These are phyloP conservation scores for Phialophora macrospora DNA, from an alignment of 2,329 filamentous ascomycete species.

Conservation along the genomic window DNA sequence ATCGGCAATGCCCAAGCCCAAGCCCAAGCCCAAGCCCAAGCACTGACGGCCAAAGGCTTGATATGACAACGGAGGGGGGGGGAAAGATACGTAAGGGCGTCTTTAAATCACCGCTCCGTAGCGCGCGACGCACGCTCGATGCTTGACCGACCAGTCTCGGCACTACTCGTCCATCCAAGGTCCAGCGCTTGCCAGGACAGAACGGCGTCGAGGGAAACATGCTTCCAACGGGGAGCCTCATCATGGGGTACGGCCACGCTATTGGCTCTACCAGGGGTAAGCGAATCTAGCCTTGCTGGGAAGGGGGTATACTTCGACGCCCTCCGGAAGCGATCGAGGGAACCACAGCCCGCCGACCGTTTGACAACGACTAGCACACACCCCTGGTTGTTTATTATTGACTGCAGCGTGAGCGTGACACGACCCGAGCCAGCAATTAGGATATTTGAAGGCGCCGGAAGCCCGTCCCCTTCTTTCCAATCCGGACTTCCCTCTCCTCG, in stretches of 20 bases:
- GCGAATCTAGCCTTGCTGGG: conserved; percentile 9
- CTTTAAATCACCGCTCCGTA: no score
- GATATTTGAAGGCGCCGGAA: conserved; percentile 12
- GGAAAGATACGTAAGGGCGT: no score
- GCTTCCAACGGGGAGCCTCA: background rate
- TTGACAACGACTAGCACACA: background rate
- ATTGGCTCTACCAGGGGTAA: conserved; percentile 2
- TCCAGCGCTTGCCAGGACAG: background rate
- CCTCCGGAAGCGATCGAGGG: background rate
- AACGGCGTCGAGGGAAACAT: background rate
- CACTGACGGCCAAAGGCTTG: no score
- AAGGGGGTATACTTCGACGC: conserved; percentile 7
- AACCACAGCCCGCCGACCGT: background rate
- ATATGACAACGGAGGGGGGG: no score
- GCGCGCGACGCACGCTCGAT: no score
- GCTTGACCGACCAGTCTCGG: no score
- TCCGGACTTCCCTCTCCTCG: background rate
- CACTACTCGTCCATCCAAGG: no score
- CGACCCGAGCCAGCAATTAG: conserved; percentile 2
- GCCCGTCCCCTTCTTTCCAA: conserved; percentile 10
- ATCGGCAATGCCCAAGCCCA: no score
- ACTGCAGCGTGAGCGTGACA: conserved; percentile 8
- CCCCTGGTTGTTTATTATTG: conserved; percentile 7
- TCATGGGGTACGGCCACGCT: background rate
- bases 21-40: no score